A percentile compares a stretch with the other conserved stretches of the same genome.
Evolutionary conservation across 148 eudicot genomes (phyloP).

Genomic region (Vaccinium macrocarpon): DNA sequence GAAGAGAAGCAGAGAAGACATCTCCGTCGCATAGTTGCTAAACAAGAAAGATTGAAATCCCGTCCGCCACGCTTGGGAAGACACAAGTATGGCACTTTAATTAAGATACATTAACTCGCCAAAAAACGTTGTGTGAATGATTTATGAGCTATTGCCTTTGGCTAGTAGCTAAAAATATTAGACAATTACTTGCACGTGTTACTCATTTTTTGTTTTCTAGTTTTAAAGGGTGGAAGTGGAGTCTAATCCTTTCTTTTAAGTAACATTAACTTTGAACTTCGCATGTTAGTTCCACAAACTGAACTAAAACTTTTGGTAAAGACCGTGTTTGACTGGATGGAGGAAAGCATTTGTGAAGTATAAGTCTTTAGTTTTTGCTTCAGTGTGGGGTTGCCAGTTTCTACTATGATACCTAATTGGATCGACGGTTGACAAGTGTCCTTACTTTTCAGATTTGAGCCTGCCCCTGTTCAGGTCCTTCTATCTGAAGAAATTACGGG

Average conservation of each 20-base stretch:
- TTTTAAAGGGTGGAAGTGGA: neutral
- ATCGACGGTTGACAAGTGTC: neutral
- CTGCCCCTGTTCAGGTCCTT: slow-evolving; percentile 86
- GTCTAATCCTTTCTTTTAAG: neutral
- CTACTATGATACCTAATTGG: neutral
- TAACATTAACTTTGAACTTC: neutral
- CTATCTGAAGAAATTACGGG: slow-evolving; percentile 93
- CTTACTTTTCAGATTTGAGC: slow-evolving; percentile 58
- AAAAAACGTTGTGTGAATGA: neutral
- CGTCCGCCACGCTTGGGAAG: slow-evolving; percentile 86
- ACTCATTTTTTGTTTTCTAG: neutral
- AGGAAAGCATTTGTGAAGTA: neutral
- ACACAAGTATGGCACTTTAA: slow-evolving; percentile 55
- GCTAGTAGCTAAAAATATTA: neutral
- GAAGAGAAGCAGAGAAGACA: slow-evolving; percentile 71
- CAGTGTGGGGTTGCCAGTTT: neutral
- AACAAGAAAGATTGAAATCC: slow-evolving; percentile 68
- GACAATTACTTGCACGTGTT: slow-evolving; percentile 4
- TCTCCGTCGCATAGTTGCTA: slow-evolving; percentile 61
- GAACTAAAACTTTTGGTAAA: neutral
- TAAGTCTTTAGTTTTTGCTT: neutral
- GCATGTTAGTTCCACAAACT: neutral
- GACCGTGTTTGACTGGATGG: neutral
- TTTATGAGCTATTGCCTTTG: neutral
- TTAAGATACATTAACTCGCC: neutral